A percentile compares a stretch with the other conserved stretches of the same genome.
phyloP scores from a whole-genome alignment of 805 yeast species.

The Nakazawaea siamensis region DNA sequence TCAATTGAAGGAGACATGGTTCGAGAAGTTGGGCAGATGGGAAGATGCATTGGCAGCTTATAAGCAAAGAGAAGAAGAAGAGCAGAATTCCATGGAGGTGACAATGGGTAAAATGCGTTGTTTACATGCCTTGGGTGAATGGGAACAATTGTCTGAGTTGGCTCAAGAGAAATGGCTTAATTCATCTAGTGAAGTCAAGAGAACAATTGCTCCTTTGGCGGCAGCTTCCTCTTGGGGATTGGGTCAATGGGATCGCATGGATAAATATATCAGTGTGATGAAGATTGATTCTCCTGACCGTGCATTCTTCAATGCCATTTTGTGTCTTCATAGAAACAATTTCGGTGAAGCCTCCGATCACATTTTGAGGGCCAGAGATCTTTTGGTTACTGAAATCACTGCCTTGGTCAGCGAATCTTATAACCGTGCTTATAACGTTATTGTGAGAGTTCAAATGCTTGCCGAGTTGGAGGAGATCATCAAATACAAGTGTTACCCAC shows the following conservation, averaged over 20 bases:
- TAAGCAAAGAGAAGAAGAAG: constrained; percentile 58
- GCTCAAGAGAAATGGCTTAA: constrained; percentile 82
- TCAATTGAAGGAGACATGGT: constrained; percentile 95
- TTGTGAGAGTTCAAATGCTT: constrained; percentile 93
- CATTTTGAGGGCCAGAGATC: constrained; percentile 78
- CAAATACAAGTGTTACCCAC: constrained; percentile 77
- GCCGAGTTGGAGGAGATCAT: constrained; percentile 96
- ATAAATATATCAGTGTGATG: constrained; percentile 82
- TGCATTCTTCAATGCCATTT: constrained; percentile 88
- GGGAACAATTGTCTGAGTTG: constrained; percentile 85
- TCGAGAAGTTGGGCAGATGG: constrained; percentile 94
- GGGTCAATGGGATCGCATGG: constrained; percentile 96
- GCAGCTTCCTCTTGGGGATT: constrained; percentile 99
- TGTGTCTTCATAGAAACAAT: constrained; percentile 77
- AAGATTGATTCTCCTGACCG: constrained; percentile 88
- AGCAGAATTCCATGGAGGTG: constrained; percentile 58
- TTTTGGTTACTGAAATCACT: constrained; percentile 86
- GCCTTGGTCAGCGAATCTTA: constrained; percentile 94
- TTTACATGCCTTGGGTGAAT: constrained; percentile 96
- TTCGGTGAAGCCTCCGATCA: constrained; percentile 75
- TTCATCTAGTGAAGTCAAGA: constrained; percentile 61
- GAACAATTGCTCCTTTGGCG: constrained; percentile 91
- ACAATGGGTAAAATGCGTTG: constrained; percentile 98
- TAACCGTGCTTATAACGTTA: constrained; percentile 93
- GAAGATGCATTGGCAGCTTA: constrained; percentile 94